phyloP scores from a whole-genome alignment of 1,284 basidiomycete genomes.

The Ustilago crameri region DNA sequence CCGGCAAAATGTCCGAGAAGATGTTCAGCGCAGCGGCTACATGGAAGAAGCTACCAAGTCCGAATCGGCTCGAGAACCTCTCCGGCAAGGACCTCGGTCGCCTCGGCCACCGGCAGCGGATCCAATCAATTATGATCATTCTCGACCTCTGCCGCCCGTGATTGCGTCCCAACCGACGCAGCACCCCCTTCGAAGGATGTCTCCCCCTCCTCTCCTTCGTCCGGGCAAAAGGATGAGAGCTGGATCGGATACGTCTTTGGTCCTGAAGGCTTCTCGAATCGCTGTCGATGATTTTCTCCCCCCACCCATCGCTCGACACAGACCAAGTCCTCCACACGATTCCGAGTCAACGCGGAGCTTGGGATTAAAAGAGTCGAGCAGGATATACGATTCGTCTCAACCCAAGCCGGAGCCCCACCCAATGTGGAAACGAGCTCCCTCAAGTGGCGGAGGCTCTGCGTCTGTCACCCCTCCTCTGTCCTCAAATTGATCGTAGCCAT shows the following conservation, averaged over 20 bases:
- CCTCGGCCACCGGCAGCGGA: too few relatives aligned
- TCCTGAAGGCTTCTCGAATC: slow-evolving; percentile 22
- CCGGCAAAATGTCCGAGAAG: too few relatives aligned
- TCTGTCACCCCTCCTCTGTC: slow-evolving; percentile 27
- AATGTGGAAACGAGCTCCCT: neutral
- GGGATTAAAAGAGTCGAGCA: too few relatives aligned
- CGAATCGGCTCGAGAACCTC: too few relatives aligned
- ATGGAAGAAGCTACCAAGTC: too few relatives aligned
- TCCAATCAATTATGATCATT: neutral
- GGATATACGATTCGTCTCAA: neutral
- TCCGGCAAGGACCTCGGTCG: too few relatives aligned
- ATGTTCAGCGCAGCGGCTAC: too few relatives aligned
- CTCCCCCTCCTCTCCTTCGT: neutral
- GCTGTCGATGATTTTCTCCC: neutral
- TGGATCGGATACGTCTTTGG: slow-evolving; percentile 31
- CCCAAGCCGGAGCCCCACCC: neutral
- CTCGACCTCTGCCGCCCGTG: slow-evolving; percentile 7
- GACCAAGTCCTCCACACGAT: too few relatives aligned
- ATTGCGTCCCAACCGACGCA: slow-evolving; percentile 16
- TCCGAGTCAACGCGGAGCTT: too few relatives aligned
- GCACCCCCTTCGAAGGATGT: neutral
- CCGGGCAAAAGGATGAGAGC: slow-evolving; percentile 22
- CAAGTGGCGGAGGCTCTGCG: slow-evolving; percentile 6
- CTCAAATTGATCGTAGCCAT: slow-evolving; percentile 1
- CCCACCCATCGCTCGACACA: too few relatives aligned